Evolutionary conservation across 2,329 filamentous ascomycete genomes (phyloP), one percentile per base, ranked within the genome.

Genomic region (Ceratocystis huliohia): DNA sequence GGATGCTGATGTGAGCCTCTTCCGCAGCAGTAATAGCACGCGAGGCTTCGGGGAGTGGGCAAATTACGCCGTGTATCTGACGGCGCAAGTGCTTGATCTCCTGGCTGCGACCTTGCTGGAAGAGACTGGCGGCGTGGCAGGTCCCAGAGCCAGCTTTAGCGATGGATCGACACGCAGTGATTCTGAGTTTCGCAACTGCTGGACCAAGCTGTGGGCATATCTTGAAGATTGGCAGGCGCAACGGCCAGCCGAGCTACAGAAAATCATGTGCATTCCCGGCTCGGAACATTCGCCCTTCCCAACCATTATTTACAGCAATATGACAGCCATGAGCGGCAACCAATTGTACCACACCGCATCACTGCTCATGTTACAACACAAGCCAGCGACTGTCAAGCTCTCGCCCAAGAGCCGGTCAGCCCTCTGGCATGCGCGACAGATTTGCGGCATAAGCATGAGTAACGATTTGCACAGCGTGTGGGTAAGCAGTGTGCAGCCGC

Each of bases 281-380:
- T 66, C 71, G 72, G 79, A 82, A 57, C 78, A 77, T 69, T 79
- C 80, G 17, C 73, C 73, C 69, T 82, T 81, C 66, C 79, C 79
- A 0, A 76, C 78, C 1, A 77, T 83, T 1, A 74, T 82, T 2
- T 83, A 80, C 69, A 74, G 78, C 20, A 79, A 80, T 57, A 78
- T 78, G 68, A 78, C 79, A 1, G 80, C 80, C 25, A 82, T 82
- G 33, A 82, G 79, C 0, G 78, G 79, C 0, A 83, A 82, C 67
- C 81, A 83, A 65, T 74, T 82, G 0, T 81, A 82, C 62, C 81
- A 83, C 69, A 81, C 81, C 0, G 76, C 80, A 0, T 79, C 78
- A 37, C 76, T 84, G 2, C 70, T 83, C 4, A 75, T 84, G 70
- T 74, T 84, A 0, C 78, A 81, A 64, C 77, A 77, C 28, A 77